Evolutionary conservation across 768 basidiomycete genomes (phyloP).

Genomic region (Botryobasidium botryosum): DNA sequence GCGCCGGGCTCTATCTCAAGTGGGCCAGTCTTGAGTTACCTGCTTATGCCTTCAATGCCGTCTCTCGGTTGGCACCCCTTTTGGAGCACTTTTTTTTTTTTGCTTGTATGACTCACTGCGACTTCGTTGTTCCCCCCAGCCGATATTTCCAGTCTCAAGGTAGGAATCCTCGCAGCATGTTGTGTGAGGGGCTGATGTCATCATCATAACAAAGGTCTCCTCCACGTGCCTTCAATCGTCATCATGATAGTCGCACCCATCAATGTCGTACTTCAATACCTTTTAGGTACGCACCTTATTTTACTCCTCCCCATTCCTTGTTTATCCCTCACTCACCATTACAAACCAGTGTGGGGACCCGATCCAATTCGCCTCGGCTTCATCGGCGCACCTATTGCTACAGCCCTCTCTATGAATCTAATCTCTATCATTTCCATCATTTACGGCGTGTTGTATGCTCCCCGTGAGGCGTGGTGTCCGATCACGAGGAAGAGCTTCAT

Average conservation of each 20-base stretch:
- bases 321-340: conserved; percentile 1
- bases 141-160: conserved; percentile 15
- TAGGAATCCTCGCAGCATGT: not conserved
- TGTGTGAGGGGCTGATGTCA: not conserved
- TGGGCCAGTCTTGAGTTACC: conserved; percentile 69
- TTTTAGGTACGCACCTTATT: conserved; percentile 42
- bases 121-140: too few species aligned
- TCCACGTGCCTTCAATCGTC: conserved; percentile 71
- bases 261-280: conserved; percentile 67
- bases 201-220: conserved; percentile 35
- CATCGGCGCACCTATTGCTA: conserved; percentile 82
- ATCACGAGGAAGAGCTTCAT: conserved; percentile 46
- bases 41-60: conserved; percentile 41
- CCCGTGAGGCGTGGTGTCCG: conserved; percentile 74
- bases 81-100: too few species aligned
- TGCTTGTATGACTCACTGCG: too few species aligned
- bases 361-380: conserved; percentile 56
- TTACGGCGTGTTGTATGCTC: conserved; percentile 44
- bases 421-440: conserved; percentile 42
- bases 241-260: conserved; percentile 69
- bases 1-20: conserved; percentile 61
- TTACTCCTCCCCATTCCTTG: not conserved
- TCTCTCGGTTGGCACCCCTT: too few species aligned
- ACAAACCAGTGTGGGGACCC: conserved; percentile 9
- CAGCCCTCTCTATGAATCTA: conserved; percentile 79